Evolutionary conservation across 2,329 filamentous ascomycete genomes (phyloP), one percentile per base, ranked within the genome.

Genomic region (Coniochaeta hoffmannii): DNA sequence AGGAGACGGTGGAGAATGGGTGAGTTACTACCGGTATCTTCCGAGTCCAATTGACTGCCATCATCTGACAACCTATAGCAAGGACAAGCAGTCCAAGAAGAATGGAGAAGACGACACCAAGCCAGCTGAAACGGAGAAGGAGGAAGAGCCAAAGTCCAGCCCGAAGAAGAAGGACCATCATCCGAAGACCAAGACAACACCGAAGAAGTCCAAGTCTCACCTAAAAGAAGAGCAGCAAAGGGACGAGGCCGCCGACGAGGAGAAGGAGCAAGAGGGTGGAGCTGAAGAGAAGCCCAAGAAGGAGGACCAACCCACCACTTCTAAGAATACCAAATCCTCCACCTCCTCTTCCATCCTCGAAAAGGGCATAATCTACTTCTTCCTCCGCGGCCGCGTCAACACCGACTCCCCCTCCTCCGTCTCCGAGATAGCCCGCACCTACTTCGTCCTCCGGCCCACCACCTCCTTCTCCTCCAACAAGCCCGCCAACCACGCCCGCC

Each of bases 361-460:
- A 66, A 96, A 94, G 65, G 91, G 91, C 3, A 81, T 94, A 62
- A 85, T 96, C 62, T 96, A 96, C 76, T 96, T 96, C 78, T 95
- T 96, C 75, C 87, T 88, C 64, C 86, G 91, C 17, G 84, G 85
- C 8, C 85, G 90, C 12, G 89, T 96, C 35, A 82, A 83, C 53
- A 78, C 89, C 26, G 82, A 90, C 4, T 78, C 89, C 7, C 86
- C 90, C 0, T 78, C 86, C 17, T 78, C 80, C 49, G 76, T 93
- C 1, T 72, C 80, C 38, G 90, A 96, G 53, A 80, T 96, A 51
- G 83, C 88, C 41, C 86, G 90, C 51, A 90, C 81, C 59, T 93
- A 87, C 73, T 85, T 96, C 63, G 79, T 96, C 14, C 79, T 96
- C 4, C 83, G 88, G 0, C 90, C 90, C 0, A 74, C 93, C 4